Percentiles rank a stretch among this genome's conserved stretches.
These are phyloP conservation scores for Laetiporus sulphureus DNA, from an alignment of 1,284 basidiomycete genomes.

Conservation along the genomic window DNA sequence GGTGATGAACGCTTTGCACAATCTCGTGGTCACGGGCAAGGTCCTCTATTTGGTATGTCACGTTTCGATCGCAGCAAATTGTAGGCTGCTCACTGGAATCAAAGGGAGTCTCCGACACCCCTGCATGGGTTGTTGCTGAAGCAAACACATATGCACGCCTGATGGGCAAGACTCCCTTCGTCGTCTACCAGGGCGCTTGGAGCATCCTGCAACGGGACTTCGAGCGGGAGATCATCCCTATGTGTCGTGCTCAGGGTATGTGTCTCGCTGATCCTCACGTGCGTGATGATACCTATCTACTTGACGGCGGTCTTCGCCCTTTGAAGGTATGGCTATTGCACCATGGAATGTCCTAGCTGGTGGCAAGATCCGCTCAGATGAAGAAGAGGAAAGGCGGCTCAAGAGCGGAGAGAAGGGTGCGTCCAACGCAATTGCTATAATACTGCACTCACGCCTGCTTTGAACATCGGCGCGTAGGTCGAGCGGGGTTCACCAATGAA, in stretches of 20 bases:
- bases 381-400: slow-evolving; percentile 35
- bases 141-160: too few species aligned
- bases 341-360: slow-evolving; percentile 46
- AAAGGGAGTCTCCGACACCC: slow-evolving; percentile 34
- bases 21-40: slow-evolving; percentile 35
- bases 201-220: too few species aligned
- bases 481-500: slow-evolving; percentile 20
- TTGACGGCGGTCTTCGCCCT: slow-evolving; percentile 31
- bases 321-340: slow-evolving; percentile 34
- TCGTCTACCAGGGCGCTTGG: too few species aligned
- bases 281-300: too few species aligned
- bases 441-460: too few species aligned
- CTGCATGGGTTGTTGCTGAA: slow-evolving; percentile 47
- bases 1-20: slow-evolving; percentile 44
- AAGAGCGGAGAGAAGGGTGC: slow-evolving; percentile 36
- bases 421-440: too few species aligned
- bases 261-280: too few species aligned
- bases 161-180: slow-evolving; percentile 39
- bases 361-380: slow-evolving; percentile 42
- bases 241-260: slow-evolving; percentile 35
- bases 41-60: slow-evolving; percentile 37
- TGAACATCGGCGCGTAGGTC: slow-evolving; percentile 15
- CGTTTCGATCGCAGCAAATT: too few species aligned
- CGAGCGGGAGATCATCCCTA: slow-evolving; percentile 47
- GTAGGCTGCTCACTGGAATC: too few species aligned